Conservation (phyloP, 768 basidiomycete species). For the Tylopilus intermedius region DNA sequence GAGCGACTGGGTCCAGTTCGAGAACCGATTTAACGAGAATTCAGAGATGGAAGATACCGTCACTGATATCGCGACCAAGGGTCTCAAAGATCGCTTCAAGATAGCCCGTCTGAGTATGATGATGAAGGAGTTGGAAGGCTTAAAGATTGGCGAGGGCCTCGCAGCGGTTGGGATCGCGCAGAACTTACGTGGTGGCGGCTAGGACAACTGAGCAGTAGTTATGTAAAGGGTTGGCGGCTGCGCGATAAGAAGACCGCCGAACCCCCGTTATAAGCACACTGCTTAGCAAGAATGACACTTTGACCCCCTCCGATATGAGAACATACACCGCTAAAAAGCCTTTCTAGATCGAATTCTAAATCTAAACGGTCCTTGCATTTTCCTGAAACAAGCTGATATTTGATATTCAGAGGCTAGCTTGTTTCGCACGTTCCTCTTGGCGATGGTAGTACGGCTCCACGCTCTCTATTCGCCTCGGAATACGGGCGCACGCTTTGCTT, state of each 20-base stretch:
- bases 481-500: slow-evolving; percentile 70
- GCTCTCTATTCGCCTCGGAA: slow-evolving; percentile 69
- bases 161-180: too few relatives aligned
- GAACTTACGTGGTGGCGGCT: too few relatives aligned
- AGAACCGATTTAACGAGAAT: slow-evolving; percentile 69
- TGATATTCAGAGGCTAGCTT: not conserved
- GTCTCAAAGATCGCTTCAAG: slow-evolving; percentile 51
- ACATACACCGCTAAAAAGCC: not conserved
- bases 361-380: not conserved
- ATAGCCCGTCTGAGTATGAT: slow-evolving; percentile 74
- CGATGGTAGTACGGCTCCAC: not conserved
- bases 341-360: not conserved
- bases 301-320: not conserved
- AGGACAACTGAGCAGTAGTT: not conserved
- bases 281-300: not conserved
- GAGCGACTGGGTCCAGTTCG: slow-evolving; percentile 86
- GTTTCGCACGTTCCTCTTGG: not conserved
- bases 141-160: slow-evolving; percentile 56
- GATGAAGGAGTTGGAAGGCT: slow-evolving; percentile 81
- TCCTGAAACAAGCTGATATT: not conserved
- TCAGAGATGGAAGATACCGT: slow-evolving; percentile 42
- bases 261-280: not conserved
- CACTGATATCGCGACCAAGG: slow-evolving; percentile 36
- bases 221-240: not conserved
- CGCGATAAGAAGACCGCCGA: not conserved